Evolutionary conservation across 2,329 filamentous ascomycete species (phyloP), one percentile per base, ranked within the genome.

Genomic region (Didymella arachidicola): DNA sequence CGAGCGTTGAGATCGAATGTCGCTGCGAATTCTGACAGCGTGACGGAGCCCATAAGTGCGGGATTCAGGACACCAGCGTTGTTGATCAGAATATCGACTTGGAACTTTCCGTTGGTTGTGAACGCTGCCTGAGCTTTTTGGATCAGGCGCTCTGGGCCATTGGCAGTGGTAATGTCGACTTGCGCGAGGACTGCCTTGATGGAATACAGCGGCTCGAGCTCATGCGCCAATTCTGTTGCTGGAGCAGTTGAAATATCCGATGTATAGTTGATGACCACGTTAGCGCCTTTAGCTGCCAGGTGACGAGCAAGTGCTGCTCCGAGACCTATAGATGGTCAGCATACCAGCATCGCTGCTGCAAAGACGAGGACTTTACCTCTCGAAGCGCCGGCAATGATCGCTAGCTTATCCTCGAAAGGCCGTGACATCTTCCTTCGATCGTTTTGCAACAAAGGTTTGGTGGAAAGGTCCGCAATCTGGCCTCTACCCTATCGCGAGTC

Each of bases 341-440:
- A 22, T 6, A 3, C 25, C 42, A 27, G 11, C 4, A 7, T n/a
- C 1, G 10, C 30, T 16, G 14, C 7, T 27, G 8, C 14, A 14
- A 29, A 7, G 7, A 22, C 27, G 4, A 26, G 16, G 11, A 26
- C 54, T 68, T 62, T 80, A 90, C 90, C 89, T 81, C 91, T 80
- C 53, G 90, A 91, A 57, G 86, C 89, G 53, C 91, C 91, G 2
- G 91, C 93, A 54, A 93, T 82, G 65, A 94, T 87, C 54, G 86
- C 90, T 54, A 93, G 80, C 77, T 92, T 93, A 64, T 89, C 89
- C 71, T 90, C 86, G 4, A 79, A 72, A 16, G 50, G 48, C 43
- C 51, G 30, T 1, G 43, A 57, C 52, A 60, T 59, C 5, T 32
- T 55, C 29, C 36, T 32, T 25, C 8, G 12, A 8, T 18, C 14